Evolutionary conservation across 1,139 yeast species (phyloP).

Genomic region (Hyphopichia burtonii): DNA sequence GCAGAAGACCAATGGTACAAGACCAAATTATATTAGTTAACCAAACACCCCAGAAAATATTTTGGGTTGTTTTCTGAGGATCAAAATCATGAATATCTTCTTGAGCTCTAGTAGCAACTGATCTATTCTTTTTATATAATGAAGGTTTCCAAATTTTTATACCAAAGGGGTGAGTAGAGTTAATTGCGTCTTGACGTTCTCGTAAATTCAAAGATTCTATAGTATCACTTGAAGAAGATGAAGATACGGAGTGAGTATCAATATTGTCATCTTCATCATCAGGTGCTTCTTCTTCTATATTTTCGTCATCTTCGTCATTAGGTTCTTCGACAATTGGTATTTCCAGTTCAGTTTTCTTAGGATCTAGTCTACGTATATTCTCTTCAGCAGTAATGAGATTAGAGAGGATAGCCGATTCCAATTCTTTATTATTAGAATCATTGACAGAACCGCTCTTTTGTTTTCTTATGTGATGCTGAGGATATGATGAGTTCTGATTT

Average conservation of each 20-base stretch:
- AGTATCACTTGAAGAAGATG: constrained; percentile 51
- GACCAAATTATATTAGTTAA: constrained; percentile 80
- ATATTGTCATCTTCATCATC: constrained; percentile 13
- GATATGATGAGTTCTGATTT: not conserved
- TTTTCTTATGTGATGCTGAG: not conserved
- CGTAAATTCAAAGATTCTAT: constrained; percentile 84
- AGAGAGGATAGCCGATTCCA: not conserved
- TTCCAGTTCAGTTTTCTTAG: constrained; percentile 4
- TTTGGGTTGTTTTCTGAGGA: constrained; percentile 50
- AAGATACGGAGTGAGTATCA: constrained; percentile 28
- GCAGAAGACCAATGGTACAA: constrained; percentile 62
- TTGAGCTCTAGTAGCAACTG: constrained; percentile 89
- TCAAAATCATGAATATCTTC: constrained; percentile 83
- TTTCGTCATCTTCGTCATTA: constrained; percentile 13
- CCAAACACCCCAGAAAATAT: constrained; percentile 62
- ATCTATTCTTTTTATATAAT: constrained; percentile 84
- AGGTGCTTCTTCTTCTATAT: constrained; percentile 13
- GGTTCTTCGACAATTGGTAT: constrained; percentile 16
- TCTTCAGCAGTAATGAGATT: constrained; percentile 1
- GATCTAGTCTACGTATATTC: constrained; percentile 2
- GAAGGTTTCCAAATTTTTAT: constrained; percentile 99
- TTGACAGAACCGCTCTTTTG: not conserved
- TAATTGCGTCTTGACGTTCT: constrained; percentile 94
- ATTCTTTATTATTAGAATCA: not conserved
- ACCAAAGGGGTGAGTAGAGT: constrained; percentile 96